Conservation (phyloP, 2,329 filamentous ascomycete genomes). For the Beauveria pseudobassiana region DNA sequence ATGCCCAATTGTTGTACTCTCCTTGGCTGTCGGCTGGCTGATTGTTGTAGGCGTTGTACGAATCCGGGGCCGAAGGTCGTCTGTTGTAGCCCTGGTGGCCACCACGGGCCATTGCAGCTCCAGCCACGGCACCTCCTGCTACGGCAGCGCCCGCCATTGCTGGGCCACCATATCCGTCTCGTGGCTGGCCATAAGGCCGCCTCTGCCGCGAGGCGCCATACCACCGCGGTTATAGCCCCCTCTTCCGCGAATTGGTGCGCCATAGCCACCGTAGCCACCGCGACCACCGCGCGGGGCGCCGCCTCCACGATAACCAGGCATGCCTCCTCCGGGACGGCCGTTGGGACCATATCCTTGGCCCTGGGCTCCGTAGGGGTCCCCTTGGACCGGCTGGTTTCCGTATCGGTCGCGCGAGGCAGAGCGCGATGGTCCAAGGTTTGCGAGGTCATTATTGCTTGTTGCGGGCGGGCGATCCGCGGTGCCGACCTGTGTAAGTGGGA, state of each 20-base stretch:
- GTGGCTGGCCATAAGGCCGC: neutral
- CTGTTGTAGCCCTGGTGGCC: slow-evolving; percentile 27
- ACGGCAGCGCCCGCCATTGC: slow-evolving; percentile 1
- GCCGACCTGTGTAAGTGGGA: slow-evolving; percentile 60
- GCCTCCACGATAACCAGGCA: slow-evolving; percentile 25
- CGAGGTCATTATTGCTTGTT: slow-evolving; percentile 32
- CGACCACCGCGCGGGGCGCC: slow-evolving; percentile 39
- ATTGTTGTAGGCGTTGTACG: slow-evolving; percentile 32
- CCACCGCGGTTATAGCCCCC: slow-evolving; percentile 20
- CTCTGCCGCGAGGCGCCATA: slow-evolving; percentile 3
- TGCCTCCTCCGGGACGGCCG: slow-evolving; percentile 44
- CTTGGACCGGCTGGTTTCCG: slow-evolving; percentile 47
- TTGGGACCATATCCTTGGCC: slow-evolving; percentile 30
- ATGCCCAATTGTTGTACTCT: slow-evolving; percentile 16
- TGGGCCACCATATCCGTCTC: slow-evolving; percentile 5
- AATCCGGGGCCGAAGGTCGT: slow-evolving; percentile 26
- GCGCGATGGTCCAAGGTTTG: slow-evolving; percentile 27
- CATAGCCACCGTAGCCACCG: slow-evolving; percentile 38
- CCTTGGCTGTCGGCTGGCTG: slow-evolving; percentile 30
- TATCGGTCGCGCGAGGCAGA: slow-evolving; percentile 53
- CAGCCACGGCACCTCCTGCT: slow-evolving; percentile 14
- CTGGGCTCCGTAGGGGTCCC: slow-evolving; percentile 39
- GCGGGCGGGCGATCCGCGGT: slow-evolving; percentile 51
- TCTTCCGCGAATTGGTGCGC: slow-evolving; percentile 32
- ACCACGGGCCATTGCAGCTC: slow-evolving; percentile 17